Evolutionary conservation across 1,284 basidiomycete genomes (phyloP), one percentile per base, ranked within the genome.

Genomic region (Sanghuangporus sanghuang): DNA sequence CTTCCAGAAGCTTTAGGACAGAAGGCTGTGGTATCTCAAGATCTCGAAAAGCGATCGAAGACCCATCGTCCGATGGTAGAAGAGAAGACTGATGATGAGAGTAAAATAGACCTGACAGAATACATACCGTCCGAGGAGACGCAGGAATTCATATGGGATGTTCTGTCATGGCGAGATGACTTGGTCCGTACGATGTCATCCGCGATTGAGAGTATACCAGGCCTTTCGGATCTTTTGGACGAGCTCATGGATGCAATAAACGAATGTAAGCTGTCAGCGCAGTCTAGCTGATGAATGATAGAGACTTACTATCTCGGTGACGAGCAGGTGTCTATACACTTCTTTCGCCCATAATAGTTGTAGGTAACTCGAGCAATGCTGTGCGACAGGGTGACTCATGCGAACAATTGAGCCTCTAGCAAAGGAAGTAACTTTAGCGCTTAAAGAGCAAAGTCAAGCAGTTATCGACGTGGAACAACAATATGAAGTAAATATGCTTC

Each of bases 211-310:
- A 73, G 72, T 66, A 77, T 79, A 42, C 71, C 78, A 0, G 73
- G 85, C 9, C 75, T 83, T 40, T 81, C 82, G 67, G 82, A 81
- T 71, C 76, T 84, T 56, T 75, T 77, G 36, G 80, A 81, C 70
- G 76, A 78, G 18, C 71, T 80, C 9, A 63, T 67, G 50, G 67
- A 70, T 39, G 65, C 68, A 12, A 57, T 71, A 48, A 75, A 75
- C 32, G 76, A 78, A 55, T 70, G 69, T 71, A 64, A 23, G 69
- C 7, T 42, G 40, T n/a, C 11, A 9, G 27, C 59, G 36, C 18
- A 8, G n/a, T 44, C 3, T 44, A 44, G 3, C 7, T 18, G 2
- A 9, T 23, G 9, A 12, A 23, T 23, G 48, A n/a, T 49, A 18
- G 39, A 23, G 68, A 42, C n/a, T 11, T 42, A 64, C 27, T 61